Conservation (phyloP, 2,329 filamentous ascomycete genomes). For the Metarhizium album region DNA sequence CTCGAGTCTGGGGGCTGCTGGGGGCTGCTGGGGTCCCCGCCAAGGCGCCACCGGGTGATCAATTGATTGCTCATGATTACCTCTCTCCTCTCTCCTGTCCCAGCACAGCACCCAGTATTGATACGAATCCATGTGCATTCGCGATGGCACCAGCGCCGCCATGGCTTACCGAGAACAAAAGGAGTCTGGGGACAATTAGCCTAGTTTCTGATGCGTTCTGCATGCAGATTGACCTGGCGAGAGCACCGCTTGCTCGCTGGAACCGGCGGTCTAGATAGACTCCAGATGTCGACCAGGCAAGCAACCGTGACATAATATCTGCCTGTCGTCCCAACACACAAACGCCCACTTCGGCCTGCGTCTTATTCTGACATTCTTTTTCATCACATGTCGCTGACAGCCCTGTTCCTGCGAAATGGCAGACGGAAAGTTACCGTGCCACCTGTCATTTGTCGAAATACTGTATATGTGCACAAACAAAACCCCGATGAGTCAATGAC, state of each 20-base stretch:
- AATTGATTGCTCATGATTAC: neutral
- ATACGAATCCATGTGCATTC: no score
- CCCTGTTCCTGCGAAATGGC: neutral
- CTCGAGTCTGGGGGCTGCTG: no score
- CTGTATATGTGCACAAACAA: no score
- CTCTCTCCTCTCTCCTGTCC: no score
- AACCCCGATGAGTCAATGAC: no score
- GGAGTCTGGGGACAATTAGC: neutral
- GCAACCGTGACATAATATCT: neutral
- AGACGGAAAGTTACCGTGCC: neutral
- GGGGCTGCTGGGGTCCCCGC: neutral
- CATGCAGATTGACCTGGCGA: neutral
- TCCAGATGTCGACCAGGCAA: neutral
- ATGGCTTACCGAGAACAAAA: neutral
- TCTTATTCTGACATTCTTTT: neutral
- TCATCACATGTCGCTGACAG: neutral
- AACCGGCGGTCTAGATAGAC: neutral
- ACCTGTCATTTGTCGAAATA: no score
- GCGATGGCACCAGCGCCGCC: neutral
- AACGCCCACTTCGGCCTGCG: neutral
- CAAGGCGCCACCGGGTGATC: neutral
- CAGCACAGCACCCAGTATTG: neutral
- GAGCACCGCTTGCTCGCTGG: neutral
- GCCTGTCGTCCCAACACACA: neutral
- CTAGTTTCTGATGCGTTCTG: neutral